Evolutionary conservation across 345 rosid genomes (phyloP).

Genomic region (Populus simonii): DNA sequence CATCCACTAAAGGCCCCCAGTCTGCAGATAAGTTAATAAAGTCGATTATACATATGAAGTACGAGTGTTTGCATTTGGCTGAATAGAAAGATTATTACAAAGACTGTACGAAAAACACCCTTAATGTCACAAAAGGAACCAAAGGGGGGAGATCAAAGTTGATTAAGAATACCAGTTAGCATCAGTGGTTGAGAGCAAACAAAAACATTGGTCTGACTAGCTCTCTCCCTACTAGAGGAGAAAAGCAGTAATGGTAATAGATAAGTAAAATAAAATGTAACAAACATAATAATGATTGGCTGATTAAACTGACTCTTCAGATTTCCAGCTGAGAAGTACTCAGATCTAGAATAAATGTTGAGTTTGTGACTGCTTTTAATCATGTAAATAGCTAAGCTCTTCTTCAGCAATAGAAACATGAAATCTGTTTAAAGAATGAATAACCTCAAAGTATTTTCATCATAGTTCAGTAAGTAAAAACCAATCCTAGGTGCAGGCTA

Average conservation of each 20-base stretch:
- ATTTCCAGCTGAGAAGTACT: neutral
- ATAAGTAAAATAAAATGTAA: neutral
- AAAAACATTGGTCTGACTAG: neutral
- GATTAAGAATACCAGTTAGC: neutral
- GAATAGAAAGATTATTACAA: neutral
- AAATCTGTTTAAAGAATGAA: neutral
- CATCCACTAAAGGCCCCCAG: conserved; percentile 92
- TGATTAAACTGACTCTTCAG: neutral
- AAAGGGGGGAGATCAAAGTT: neutral
- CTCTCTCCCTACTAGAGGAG: neutral
- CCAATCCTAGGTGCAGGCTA: neutral
- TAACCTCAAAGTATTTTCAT: neutral
- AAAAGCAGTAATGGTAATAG: neutral
- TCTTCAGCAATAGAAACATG: neutral
- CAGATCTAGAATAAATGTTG: neutral
- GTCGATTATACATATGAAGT: conserved; percentile 10
- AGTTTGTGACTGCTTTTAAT: neutral
- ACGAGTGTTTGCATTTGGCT: conserved; percentile 1
- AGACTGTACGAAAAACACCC: neutral
- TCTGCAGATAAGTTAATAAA: conserved; percentile 49
- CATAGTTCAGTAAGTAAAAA: neutral
- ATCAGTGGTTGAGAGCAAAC: neutral
- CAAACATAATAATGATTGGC: neutral
- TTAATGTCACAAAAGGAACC: neutral
- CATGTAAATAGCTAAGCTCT: neutral